Base-by-base conservation (phyloP, 2,329 filamentous ascomycete species). In the Fonsecaea pedrosoi region DNA sequence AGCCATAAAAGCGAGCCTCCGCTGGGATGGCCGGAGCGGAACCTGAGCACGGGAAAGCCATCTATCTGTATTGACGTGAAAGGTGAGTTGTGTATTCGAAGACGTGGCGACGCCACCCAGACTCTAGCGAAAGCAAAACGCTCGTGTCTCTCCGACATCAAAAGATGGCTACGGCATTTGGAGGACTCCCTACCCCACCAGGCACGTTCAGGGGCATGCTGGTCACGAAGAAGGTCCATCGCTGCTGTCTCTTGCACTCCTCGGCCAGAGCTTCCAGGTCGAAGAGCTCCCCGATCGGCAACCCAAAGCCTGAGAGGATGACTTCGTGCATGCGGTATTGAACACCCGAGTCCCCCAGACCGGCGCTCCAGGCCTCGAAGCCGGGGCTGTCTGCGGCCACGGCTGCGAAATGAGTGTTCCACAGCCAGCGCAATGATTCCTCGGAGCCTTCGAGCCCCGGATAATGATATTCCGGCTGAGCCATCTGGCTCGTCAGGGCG, bases 171-270 rank as follows among this genome's bases (percentile, higher is more conserved):
- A 61, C 57, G n/a, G 69, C 69, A 54, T 73, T 73, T 4, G 70
- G 60, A 3, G 71, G 71, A 57, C 69, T 71, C 13, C 62, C 70
- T n/a, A 73, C 69, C 12, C 69, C 71, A 18, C 69, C 67, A 42
- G 65, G 67, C 5, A 72, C 15, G 60, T 72, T 60, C 34, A 73
- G 45, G 8, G 70, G 70, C 48, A 42, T 30, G 12, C 80, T 83
- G 0, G 79, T 78, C 18, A 85, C 73, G 64, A 86, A 85, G 65
- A 85, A 85, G 0, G 71, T 74, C 76, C 75, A 80, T 21, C 79
- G 6, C n/a, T 73, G 2, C 70, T 70, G 60, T 50, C 71, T 73
- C 65, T 18, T 55, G 71, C 80, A 82, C 62, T 77, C 71, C 61
- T 72, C 66, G 9, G 75, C 70, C 58, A 81, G 70, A 34, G 68